Evolutionary conservation across 2,329 filamentous ascomycete genomes (phyloP), one percentile per base, ranked within the genome.

Genomic region (Lizonia empirigonia): DNA sequence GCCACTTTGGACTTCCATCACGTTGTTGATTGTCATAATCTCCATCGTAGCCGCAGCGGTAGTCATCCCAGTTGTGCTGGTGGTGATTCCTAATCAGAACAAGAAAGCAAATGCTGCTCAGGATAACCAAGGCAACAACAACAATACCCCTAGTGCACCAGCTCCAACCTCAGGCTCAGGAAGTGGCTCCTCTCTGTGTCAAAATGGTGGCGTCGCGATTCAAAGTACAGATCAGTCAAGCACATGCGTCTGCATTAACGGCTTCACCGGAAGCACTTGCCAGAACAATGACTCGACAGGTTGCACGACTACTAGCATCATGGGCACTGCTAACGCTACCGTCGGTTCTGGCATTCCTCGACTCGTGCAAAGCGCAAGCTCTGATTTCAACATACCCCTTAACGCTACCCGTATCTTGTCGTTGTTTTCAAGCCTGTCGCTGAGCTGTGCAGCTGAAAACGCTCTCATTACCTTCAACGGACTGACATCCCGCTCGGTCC

Each of bases 171-270:
- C 59, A 7, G 49, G 30, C 7, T 20, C 61, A n/a, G 64, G 57
- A 16, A 56, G 47, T 18, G 55, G 48, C 36, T 56, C 52, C 7
- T 79, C 83, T 58, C 80, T 78, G 0, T 97, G 93, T 67, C 76
- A 82, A 44, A 96, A 97, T 58, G 91, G 90, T 8, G 93, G 93
- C 22, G 85, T 86, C 15, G 91, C 86, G 47, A 82, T 93, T 13
- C 74, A 91, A 16, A 83, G 82, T 13, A 78, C 84, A 49, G 82
- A 84, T 34, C 69, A 69, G 3, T 77, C 82, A 16, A 97, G 93
- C 74, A 87, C 87, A 10, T 99, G 93, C 70, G 85, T 97, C 34
- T 99, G 93, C 73, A 85, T 87, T 18, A 91, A 94, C 63, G 91
- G 92, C 1, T 97, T 93, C 70, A 92, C 89, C 0, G 87, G 87